Conservation (phyloP, 805 yeast species). For the Priceomyces castillae region DNA sequence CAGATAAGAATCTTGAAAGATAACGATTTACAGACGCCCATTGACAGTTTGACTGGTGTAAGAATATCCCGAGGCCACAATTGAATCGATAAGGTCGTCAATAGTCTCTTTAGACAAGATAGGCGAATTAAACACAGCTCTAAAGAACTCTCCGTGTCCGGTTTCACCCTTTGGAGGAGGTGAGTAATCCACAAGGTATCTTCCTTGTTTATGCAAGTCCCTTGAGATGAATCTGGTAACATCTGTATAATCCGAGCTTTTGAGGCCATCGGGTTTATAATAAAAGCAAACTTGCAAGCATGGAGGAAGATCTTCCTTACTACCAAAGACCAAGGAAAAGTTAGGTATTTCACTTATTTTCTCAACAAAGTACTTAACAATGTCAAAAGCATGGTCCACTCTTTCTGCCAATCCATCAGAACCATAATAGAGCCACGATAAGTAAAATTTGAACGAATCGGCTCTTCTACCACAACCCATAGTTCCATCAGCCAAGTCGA, state of each 20-base stretch:
- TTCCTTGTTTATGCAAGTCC: conserved; percentile 58
- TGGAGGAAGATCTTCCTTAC: conserved; percentile 57
- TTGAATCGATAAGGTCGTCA: conserved; percentile 35
- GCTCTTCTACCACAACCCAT: conserved; percentile 91
- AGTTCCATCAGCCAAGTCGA: conserved; percentile 83
- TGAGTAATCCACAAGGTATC: conserved; percentile 74
- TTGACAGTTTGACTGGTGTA: not conserved
- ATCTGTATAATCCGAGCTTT: conserved; percentile 41
- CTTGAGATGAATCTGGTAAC: conserved; percentile 62
- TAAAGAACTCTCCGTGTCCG: conserved; percentile 70
- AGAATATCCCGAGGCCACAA: conserved; percentile 24
- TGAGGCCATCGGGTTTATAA: conserved; percentile 47
- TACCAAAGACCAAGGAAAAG: conserved; percentile 49
- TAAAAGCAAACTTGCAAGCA: conserved; percentile 84
- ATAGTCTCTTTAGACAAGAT: conserved; percentile 33
- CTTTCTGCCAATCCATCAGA: conserved; percentile 59
- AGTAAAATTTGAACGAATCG: conserved; percentile 72
- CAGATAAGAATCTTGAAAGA: not conserved
- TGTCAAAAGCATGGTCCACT: conserved; percentile 68
- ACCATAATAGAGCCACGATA: conserved; percentile 84
- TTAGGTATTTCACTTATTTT: conserved; percentile 36
- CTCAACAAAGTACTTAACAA: conserved; percentile 60
- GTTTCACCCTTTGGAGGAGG: conserved; percentile 53
- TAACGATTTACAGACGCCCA: not conserved
- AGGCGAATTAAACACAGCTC: conserved; percentile 82